Percentiles rank a stretch among this genome's conserved stretches.
These are phyloP conservation scores for Trichoderma parareesei DNA, from an alignment of 495 filamentous ascomycete species.

Conservation along the genomic window DNA sequence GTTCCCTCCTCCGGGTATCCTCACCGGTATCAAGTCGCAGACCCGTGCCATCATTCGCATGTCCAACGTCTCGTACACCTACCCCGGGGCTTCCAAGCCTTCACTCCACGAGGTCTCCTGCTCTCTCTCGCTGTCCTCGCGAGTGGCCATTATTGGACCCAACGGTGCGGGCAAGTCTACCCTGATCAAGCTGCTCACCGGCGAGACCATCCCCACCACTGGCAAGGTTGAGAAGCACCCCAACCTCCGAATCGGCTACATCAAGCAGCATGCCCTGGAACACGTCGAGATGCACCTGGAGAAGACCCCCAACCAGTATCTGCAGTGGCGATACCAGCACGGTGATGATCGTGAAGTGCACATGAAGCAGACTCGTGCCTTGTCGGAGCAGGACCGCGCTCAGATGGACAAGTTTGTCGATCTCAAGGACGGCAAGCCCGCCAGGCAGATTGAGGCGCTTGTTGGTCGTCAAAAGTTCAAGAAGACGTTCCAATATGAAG, in stretches of 20 bases:
- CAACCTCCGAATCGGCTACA: constrained; percentile 97
- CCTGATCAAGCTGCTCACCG: constrained; percentile 95
- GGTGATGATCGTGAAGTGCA: constrained; percentile 95
- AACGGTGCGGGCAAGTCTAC: constrained; percentile 99
- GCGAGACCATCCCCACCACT: constrained; percentile 76
- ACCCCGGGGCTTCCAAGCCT: constrained; percentile 77
- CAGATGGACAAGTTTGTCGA: constrained; percentile 89
- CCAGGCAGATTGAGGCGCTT: constrained; percentile 72
- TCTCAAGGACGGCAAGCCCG: constrained; percentile 69
- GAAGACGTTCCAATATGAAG: constrained; percentile 98
- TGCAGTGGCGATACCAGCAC: constrained; percentile 97
- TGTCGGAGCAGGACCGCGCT: constrained; percentile 73
- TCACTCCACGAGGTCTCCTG: constrained; percentile 82
- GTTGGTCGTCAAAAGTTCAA: constrained; percentile 98
- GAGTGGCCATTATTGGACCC: constrained; percentile 90
- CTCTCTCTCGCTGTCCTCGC: constrained; percentile 78
- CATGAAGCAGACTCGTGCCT: constrained; percentile 91
- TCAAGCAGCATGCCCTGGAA: constrained; percentile 98
- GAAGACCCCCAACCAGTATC: constrained; percentile 97
- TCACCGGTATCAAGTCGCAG: constrained; percentile 88
- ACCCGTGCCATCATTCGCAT: constrained; percentile 94
- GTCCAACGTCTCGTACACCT: constrained; percentile 83
- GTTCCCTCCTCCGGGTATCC: constrained; percentile 90
- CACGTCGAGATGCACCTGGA: constrained; percentile 99
- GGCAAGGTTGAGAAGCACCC: constrained; percentile 98